phyloP scores from a whole-genome alignment of 305 asterid species.

The Rubia balearica region DNA sequence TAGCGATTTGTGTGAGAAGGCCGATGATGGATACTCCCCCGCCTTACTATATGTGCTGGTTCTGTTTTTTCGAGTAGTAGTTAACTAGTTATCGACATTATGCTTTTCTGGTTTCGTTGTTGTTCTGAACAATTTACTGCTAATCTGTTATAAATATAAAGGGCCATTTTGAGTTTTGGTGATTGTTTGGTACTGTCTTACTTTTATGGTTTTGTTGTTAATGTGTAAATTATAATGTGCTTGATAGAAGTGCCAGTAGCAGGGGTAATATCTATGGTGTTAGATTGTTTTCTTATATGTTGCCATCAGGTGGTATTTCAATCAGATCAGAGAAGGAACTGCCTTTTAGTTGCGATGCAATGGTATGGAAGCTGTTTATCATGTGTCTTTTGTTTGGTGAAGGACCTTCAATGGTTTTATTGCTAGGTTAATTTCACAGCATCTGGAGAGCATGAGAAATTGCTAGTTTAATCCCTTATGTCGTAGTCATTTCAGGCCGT shows the following conservation, averaged over 20 bases:
- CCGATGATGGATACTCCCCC: conserved; percentile 14
- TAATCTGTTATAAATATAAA: neutral
- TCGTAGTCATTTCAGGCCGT: neutral
- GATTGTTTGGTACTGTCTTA: neutral
- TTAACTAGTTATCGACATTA: neutral
- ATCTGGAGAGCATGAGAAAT: too few species aligned
- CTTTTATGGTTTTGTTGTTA: neutral
- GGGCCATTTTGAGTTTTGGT: neutral
- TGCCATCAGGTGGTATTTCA: neutral
- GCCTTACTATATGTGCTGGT: conserved; percentile 7
- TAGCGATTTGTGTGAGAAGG: neutral
- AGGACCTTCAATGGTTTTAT: too few species aligned
- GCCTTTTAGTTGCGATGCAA: neutral
- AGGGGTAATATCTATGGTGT: neutral
- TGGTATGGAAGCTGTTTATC: neutral
- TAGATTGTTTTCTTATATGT: neutral
- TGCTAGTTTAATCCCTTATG: neutral
- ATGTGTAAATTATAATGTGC: neutral
- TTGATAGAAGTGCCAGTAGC: neutral
- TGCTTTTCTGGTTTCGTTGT: neutral
- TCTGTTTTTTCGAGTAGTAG: neutral
- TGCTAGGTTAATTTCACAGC: too few species aligned
- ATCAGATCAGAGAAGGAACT: too few species aligned
- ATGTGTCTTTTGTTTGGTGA: too few species aligned
- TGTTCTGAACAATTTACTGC: neutral